Evolutionary conservation across 2,329 filamentous ascomycete species (phyloP), one percentile per base, ranked within the genome.

Genomic region (Ceratocystis alfenasii): DNA sequence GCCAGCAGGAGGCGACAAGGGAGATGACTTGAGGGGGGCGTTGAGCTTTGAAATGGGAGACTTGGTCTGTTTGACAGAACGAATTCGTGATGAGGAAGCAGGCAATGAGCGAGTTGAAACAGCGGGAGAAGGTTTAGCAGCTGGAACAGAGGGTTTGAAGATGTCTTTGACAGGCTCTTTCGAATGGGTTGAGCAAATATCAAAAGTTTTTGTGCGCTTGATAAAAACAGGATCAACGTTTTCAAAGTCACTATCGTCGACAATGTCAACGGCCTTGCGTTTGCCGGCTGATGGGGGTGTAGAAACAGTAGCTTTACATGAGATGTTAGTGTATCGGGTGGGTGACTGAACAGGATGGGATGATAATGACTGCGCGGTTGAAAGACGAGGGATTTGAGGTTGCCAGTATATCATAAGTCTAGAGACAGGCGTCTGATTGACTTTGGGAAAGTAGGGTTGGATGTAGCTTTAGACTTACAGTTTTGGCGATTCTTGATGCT

Each of bases 401-500:
- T 41, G 62, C 30, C 36, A 62, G 30, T 10, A 28, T 20, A 45
- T 17, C 5, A 45, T 53, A 25, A 66, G 55, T 62, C n/a, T 60
- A n/a, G 46, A 50, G 46, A 20, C 10, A 36, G 28, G n/a, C 33
- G 36, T 15, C 17, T 22, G 46, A 20, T 48, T 7, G n/a, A 48
- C 20, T 3, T 7, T 48, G 15, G 48, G 8, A 3, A 41, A 41
- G 36, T 25, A 53, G 7, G 8, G 48, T 53, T 53, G 6, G 17
- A 50, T 50, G 17, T 50, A 20, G n/a, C 22, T 53, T 20, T 59
- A 17, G 28, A 78, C 81, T 70, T 81, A 87, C 84, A 81, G 79
- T 87, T 87, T 73, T 92, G 88, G 75, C 86, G 81, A 75, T 92
- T 92, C 79, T 91, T 93, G 63, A 87, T 76, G 76, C 85, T 90